These are phyloP conservation scores for Xerophyta viscosa DNA, from an alignment of 106 monocot species.

Conservation along the genomic window DNA sequence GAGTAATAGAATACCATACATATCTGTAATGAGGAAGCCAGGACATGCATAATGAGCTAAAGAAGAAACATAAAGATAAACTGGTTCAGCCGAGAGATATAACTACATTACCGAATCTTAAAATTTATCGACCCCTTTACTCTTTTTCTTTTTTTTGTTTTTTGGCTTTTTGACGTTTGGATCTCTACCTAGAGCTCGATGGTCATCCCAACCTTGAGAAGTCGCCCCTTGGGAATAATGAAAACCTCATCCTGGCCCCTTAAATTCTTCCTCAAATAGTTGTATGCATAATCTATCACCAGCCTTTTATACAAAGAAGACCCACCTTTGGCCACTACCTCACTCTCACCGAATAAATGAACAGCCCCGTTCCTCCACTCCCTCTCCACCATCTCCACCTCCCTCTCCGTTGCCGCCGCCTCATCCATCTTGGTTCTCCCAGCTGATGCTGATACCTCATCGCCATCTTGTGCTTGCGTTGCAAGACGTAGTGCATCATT, in stretches of 20 bases:
- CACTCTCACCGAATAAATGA: constrained; percentile 28
- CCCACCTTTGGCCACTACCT: constrained; percentile 16
- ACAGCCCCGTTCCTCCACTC: constrained; percentile 26
- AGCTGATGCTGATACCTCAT: neutral
- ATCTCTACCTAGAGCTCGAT: constrained; percentile 15
- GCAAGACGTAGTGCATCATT: neutral
- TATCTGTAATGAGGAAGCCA: neutral
- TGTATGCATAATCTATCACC: constrained; percentile 25
- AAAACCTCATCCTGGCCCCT: constrained; percentile 24
- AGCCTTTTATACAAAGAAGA: constrained; percentile 21
- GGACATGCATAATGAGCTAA: neutral
- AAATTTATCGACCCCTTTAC: no score
- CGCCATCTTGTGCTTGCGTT: neutral
- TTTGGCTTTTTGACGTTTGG: neutral
- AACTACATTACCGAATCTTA: neutral
- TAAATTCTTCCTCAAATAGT: constrained; percentile 30
- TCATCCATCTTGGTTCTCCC: neutral
- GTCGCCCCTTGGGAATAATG: constrained; percentile 15
- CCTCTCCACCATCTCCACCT: constrained; percentile 15
- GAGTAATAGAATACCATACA: no score
- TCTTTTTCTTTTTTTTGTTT: neutral
- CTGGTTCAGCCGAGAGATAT: neutral
- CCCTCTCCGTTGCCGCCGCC: neutral
- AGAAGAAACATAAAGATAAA: neutral
- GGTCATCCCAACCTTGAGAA: constrained; percentile 36